Evolutionary conservation across 176 grass and related monocot species (phyloP), one percentile per base, ranked within the genome.

Genomic region (Paspalum vaginatum): DNA sequence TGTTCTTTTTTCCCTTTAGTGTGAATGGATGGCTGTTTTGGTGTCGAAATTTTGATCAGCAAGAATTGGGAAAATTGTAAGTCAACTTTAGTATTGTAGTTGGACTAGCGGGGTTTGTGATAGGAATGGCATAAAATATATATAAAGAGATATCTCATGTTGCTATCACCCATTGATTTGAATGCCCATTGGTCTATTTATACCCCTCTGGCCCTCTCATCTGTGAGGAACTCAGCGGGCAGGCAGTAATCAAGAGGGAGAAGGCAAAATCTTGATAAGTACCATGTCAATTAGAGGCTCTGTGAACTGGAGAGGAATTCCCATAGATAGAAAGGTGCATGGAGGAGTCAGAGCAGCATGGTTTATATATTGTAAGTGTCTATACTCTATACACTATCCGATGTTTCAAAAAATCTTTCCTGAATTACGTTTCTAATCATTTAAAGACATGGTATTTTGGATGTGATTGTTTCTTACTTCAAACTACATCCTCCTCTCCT

Each of bases 281-380:
- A 68, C 80, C 52, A 93, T 89, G 91, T 57, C 61, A 46, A 77
- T 65, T 40, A 60, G 71, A 46, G 74, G 88, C 10, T 82, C 77
- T 51, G 78, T 91, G 26, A 81, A 91, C 59, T 93, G 91, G 94
- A 89, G 86, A 63, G 88, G 91, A 75, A 91, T 64, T 10, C 86
- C 85, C 27, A 86, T 93, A 43, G 70, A 83, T 15, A 81, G 70
- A 59, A 62, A 69, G 61, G 81, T 79, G 39, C 94, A 97, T 81
- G 91, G 94, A 55, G 91, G 94, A 71, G 80, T 91, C 46, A 76
- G 85, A 87, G 83, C 94, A 54, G 82, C 94, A 68, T 83, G 76
- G 74, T 91, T 97, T 73, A 48, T 93, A 11, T 70, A 91, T 12
- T 62, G 94, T 97, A 81, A 93, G 90, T 80, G 18, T 59, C 27